These are phyloP conservation scores for Luzula sylvatica DNA, from an alignment of 176 grass and related monocot genomes.

Conservation along the genomic window DNA sequence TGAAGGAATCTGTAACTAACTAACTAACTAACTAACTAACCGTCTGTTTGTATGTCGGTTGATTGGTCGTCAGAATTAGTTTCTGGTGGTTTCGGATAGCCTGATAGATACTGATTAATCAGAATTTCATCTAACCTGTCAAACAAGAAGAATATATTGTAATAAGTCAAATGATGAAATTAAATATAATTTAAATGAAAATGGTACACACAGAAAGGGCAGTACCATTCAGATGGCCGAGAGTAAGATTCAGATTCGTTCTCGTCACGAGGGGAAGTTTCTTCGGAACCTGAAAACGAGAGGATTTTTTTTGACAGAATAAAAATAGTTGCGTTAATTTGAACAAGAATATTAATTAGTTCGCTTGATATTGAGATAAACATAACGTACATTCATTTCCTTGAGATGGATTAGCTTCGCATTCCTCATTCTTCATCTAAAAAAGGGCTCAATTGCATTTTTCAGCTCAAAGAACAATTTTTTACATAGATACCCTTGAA, in stretches of 20 bases:
- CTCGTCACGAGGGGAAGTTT: constrained; percentile 18
- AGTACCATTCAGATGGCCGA: constrained; percentile 71
- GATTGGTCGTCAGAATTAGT: constrained; percentile 17
- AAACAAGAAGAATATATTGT: not conserved
- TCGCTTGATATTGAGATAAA: not conserved
- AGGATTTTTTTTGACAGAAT: not conserved
- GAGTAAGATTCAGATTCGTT: constrained; percentile 5
- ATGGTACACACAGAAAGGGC: constrained; percentile 3
- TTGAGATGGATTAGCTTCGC: constrained; percentile 17
- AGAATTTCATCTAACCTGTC: constrained; percentile 78
- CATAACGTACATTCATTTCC: constrained; percentile 8
- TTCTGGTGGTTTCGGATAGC: constrained; percentile 35
- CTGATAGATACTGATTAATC: constrained; percentile 80
- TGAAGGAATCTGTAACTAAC: too few species aligned
- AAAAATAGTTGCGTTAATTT: constrained; percentile 15
- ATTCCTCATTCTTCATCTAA: constrained; percentile 30
- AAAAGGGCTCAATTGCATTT: too few species aligned
- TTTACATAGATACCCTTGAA: too few species aligned
- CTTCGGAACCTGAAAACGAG: constrained; percentile 25
- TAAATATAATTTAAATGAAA: not conserved
- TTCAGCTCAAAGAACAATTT: too few species aligned
- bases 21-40: constrained; percentile 25
- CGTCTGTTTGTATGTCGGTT: constrained; percentile 12
- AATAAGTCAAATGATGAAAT: constrained; percentile 12
- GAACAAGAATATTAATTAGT: constrained; percentile 7